A percentile compares a stretch with the other conserved stretches of the same genome.
Evolutionary conservation across 768 basidiomycete species (phyloP).

Genomic region (Mycena rosella): DNA sequence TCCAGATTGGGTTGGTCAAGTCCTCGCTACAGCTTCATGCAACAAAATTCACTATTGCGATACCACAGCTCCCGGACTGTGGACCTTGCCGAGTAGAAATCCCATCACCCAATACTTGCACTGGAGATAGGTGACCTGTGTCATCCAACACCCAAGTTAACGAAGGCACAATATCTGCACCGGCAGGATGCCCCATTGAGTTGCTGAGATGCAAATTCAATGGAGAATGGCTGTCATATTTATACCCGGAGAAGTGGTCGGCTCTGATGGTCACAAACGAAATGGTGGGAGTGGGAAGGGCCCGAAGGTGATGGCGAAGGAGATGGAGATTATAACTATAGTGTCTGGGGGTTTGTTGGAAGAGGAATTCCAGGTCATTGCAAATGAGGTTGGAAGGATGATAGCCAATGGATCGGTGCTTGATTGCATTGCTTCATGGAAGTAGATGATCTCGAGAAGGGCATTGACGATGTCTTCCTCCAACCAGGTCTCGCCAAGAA

Average conservation of each 20-base stretch:
- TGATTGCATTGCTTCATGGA: neutral
- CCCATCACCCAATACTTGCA: neutral
- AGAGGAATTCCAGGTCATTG: neutral
- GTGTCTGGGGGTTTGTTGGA: neutral
- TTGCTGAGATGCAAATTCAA: neutral
- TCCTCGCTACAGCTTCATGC: neutral
- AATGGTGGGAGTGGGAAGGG: neutral
- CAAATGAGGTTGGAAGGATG: slow-evolving; percentile 5
- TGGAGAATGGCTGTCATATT: neutral
- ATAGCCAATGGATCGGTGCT: neutral
- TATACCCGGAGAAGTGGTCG: slow-evolving; percentile 8
- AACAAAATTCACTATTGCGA: slow-evolving; percentile 20
- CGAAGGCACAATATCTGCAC: neutral
- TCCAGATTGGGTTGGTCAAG: neutral
- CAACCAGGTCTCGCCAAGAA: slow-evolving; percentile 21
- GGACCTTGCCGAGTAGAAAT: no score
- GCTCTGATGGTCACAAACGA: neutral
- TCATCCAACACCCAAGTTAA: neutral
- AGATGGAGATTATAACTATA: slow-evolving; percentile 1
- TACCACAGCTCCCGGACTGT: slow-evolving; percentile 27
- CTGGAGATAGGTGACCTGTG: neutral
- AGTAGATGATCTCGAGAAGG: slow-evolving; percentile 1
- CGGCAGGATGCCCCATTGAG: slow-evolving; percentile 6
- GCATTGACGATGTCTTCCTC: slow-evolving; percentile 21
- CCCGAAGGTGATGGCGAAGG: slow-evolving; percentile 14